Evolutionary conservation across 257 asterid species (phyloP).

Genomic region (Solanum lycopersicoides): DNA sequence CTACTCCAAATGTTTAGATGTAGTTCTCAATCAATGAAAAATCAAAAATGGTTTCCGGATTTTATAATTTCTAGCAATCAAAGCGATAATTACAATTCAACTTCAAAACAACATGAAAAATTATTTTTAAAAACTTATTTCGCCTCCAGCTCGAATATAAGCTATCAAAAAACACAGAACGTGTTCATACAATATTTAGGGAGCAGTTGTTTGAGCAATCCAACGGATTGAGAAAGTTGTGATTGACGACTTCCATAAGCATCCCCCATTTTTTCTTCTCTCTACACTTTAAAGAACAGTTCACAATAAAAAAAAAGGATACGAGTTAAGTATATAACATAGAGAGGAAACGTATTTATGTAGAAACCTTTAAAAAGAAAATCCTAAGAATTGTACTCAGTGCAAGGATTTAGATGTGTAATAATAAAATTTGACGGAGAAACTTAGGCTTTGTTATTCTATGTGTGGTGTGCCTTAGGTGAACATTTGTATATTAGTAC

Average conservation of each 20-base stretch:
- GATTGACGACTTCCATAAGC: slow-evolving; percentile 27
- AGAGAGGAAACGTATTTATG: too few species aligned
- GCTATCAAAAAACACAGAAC: neutral
- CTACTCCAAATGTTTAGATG: neutral
- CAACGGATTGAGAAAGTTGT: slow-evolving; percentile 7
- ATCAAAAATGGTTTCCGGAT: too few species aligned
- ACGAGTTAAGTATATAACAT: neutral
- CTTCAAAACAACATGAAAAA: neutral
- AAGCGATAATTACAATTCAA: neutral
- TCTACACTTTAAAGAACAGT: neutral
- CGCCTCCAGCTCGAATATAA: neutral
- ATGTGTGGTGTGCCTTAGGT: too few species aligned
- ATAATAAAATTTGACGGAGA: too few species aligned
- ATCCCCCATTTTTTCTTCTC: slow-evolving; percentile 31
- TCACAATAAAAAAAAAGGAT: neutral
- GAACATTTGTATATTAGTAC: too few species aligned
- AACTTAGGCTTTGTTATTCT: too few species aligned
- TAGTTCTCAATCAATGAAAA: neutral
- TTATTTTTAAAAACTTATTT: neutral
- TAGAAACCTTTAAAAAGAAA: too few species aligned
- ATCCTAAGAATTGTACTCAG: too few species aligned
- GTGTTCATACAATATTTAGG: slow-evolving; percentile 18
- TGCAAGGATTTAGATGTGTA: too few species aligned
- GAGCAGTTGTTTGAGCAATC: slow-evolving; percentile 32
- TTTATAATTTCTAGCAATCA: neutral